These are phyloP conservation scores for Apiotrichum brassicae DNA, from an alignment of 1,284 basidiomycete genomes.

Conservation along the genomic window DNA sequence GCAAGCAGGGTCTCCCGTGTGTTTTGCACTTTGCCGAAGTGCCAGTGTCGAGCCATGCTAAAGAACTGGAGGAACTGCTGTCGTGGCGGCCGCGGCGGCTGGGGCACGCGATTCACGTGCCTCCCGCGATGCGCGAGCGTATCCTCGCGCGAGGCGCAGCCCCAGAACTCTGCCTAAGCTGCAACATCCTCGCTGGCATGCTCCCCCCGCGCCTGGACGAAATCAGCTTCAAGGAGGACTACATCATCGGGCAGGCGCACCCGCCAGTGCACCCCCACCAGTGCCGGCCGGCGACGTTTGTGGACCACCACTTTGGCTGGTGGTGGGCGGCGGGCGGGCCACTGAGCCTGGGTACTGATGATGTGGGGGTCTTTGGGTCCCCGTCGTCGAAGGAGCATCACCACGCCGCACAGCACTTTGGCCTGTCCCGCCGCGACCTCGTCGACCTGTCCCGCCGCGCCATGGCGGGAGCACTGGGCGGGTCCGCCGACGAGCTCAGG, in stretches of 20 bases:
- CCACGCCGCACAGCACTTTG: slow-evolving; percentile 24
- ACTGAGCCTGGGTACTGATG: slow-evolving; percentile 30
- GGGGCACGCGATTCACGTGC: slow-evolving; percentile 71
- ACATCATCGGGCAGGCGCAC: neutral
- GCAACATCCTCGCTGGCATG: slow-evolving; percentile 57
- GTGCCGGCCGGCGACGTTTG: neutral
- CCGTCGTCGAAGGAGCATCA: slow-evolving; percentile 21
- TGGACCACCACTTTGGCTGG: slow-evolving; percentile 30
- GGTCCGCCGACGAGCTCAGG: neutral
- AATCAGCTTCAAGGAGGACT: neutral
- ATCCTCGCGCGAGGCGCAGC: slow-evolving; percentile 59
- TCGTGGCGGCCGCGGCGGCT: slow-evolving; percentile 61
- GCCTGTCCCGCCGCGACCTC: slow-evolving; percentile 17
- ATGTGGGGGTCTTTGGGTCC: slow-evolving; percentile 30
- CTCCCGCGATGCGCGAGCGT: slow-evolving; percentile 50
- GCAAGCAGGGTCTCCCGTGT: slow-evolving; percentile 31
- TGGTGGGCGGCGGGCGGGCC: slow-evolving; percentile 23
- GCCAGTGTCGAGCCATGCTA: slow-evolving; percentile 34
- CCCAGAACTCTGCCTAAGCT: slow-evolving; percentile 73
- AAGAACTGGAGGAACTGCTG: slow-evolving; percentile 61
- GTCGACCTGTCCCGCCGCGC: slow-evolving; percentile 21
- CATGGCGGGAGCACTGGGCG: slow-evolving; percentile 17
- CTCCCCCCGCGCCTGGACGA: slow-evolving; percentile 14
- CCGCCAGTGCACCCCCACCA: neutral
- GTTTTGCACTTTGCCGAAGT: slow-evolving; percentile 79